phyloP scores from a whole-genome alignment of 2,329 filamentous ascomycete genomes.

The Alternaria tenuissima region DNA sequence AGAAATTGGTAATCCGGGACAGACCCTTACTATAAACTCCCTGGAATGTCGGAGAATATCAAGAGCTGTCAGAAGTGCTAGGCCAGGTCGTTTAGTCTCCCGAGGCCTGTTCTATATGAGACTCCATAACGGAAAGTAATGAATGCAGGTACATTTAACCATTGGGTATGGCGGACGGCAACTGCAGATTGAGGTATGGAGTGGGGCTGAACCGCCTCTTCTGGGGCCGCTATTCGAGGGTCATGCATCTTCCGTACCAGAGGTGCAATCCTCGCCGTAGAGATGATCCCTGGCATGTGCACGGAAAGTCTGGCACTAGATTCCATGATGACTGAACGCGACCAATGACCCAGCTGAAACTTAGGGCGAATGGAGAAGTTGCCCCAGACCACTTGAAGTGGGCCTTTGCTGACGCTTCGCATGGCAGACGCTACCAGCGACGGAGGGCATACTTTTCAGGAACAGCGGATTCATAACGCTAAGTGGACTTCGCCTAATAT shows the following conservation, averaged over 20 bases:
- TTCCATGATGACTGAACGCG: slow-evolving; percentile 1
- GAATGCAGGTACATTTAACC: slow-evolving; percentile 6
- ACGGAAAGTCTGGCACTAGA: slow-evolving; percentile 13
- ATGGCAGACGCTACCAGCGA: slow-evolving; percentile 1
- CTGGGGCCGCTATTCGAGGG: slow-evolving; percentile 10
- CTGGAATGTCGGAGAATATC: slow-evolving; percentile 6
- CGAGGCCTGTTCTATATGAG: slow-evolving; percentile 11
- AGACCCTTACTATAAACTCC: slow-evolving; percentile 2
- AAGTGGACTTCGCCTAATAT: slow-evolving; percentile 11
- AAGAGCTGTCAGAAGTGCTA: slow-evolving; percentile 9
- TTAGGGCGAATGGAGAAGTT: slow-evolving; percentile 1
- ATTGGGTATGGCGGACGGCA: slow-evolving; percentile 9
- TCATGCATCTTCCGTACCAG: slow-evolving; percentile 10
- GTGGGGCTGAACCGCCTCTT: slow-evolving; percentile 10
- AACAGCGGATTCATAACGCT: slow-evolving; percentile 3
- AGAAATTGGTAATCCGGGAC: slow-evolving; percentile 5
- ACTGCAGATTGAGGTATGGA: slow-evolving; percentile 5
- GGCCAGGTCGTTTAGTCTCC: slow-evolving; percentile 3
- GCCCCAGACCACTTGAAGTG: slow-evolving; percentile 12
- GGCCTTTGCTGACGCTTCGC: slow-evolving; percentile 2
- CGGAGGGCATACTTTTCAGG: slow-evolving; percentile 13
- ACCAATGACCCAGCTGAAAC: slow-evolving; percentile 15
- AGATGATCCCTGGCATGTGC: slow-evolving; percentile 11
- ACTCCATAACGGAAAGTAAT: slow-evolving; percentile 10
- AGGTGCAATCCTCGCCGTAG: slow-evolving; percentile 6